phyloP scores from a whole-genome alignment of 257 asterid genomes.

The Vinca minor region DNA sequence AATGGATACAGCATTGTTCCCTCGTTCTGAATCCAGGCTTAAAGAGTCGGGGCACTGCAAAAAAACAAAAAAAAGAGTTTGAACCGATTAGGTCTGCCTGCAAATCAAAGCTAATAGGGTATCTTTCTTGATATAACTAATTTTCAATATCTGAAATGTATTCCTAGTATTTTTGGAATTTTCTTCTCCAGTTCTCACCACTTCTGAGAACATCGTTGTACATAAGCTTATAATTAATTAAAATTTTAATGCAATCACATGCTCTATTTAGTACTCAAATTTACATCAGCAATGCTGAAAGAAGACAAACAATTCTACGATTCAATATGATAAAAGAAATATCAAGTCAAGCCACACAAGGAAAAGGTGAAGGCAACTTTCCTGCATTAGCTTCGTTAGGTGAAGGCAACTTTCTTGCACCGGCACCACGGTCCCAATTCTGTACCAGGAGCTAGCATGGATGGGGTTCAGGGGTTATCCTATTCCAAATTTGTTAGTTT shows the following conservation, averaged over 20 bases:
- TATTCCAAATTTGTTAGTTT: not conserved
- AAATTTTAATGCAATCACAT: not conserved
- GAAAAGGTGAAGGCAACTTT: not conserved
- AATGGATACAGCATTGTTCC: conserved; percentile 56
- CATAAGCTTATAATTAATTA: not conserved
- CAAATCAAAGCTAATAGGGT: conserved; percentile 5
- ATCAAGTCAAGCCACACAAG: not conserved
- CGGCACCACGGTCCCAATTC: too few species aligned
- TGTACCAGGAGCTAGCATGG: not conserved
- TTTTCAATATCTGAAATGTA: not conserved
- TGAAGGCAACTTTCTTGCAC: too few species aligned
- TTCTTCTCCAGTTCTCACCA: conserved; percentile 2
- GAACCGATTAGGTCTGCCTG: not conserved
- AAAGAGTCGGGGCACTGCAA: not conserved
- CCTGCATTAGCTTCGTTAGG: not conserved
- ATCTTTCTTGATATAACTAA: conserved; percentile 14
- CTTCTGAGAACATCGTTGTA: conserved; percentile 9
- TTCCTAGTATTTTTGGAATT: conserved; percentile 13
- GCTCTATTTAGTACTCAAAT: not conserved
- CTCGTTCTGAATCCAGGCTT: conserved; percentile 23
- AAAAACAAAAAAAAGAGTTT: too few species aligned
- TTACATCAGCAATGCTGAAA: not conserved
- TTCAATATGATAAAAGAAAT: not conserved
- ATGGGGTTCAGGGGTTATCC: not conserved
- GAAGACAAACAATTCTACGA: not conserved